A percentile compares a stretch with the other conserved stretches of the same genome.
Evolutionary conservation across 1,284 basidiomycete species (phyloP).

Genomic region (Ustilago sp.): DNA sequence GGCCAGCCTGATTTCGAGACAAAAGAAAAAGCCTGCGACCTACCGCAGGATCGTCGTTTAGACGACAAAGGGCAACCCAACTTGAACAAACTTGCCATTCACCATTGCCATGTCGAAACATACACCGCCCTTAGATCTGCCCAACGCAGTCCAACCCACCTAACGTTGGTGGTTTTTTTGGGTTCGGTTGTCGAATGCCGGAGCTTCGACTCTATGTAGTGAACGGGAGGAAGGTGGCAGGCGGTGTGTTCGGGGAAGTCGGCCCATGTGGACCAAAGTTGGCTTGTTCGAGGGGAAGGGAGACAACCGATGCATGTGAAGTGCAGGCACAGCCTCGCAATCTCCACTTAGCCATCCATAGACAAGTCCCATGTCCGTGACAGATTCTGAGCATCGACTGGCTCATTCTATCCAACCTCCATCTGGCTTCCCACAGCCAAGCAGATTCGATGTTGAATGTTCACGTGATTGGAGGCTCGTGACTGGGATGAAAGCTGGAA

Average conservation of each 20-base stretch:
- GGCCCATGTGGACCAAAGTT: conserved; percentile 11
- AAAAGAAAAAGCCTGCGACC: background rate
- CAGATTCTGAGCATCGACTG: background rate
- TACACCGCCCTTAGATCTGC: too few species aligned
- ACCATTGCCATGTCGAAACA: background rate
- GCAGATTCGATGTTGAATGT: too few species aligned
- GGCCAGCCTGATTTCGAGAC: background rate
- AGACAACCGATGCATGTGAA: conserved; percentile 4
- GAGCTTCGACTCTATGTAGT: background rate
- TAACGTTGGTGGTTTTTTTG: background rate
- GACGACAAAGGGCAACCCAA: background rate
- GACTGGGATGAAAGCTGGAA: background rate
- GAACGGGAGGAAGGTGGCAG: background rate
- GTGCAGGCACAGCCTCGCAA: conserved; percentile 35
- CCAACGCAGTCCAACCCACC: background rate
- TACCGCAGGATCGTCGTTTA: background rate
- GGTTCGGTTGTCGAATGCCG: background rate
- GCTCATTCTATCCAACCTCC: background rate
- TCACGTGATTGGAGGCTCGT: background rate
- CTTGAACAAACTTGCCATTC: background rate
- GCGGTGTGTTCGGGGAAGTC: conserved; percentile 3
- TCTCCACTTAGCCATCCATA: background rate
- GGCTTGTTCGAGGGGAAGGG: background rate
- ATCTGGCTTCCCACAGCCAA: too few species aligned
- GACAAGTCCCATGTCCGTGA: background rate